Conservation (phyloP, 2,329 filamentous ascomycete species). For the Ustilaginoidea virens region DNA sequence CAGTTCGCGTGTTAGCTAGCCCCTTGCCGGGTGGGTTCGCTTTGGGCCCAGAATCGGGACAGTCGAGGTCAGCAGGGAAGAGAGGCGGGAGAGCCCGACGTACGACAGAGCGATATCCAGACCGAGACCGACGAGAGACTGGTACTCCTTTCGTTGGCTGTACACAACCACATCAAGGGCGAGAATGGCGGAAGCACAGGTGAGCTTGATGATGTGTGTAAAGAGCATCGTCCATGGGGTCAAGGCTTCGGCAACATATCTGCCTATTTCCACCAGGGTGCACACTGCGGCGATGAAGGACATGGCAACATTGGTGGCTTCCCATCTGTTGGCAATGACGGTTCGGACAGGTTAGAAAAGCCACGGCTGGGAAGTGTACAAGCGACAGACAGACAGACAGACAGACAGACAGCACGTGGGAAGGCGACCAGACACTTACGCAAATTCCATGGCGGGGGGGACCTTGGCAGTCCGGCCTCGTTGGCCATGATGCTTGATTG, state of each 20-base stretch:
- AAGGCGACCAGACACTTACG: slow-evolving; percentile 21
- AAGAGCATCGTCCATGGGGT: slow-evolving; percentile 40
- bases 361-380: too few species aligned
- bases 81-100: slow-evolving; percentile 9
- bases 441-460: slow-evolving; percentile 31
- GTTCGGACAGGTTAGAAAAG: too few species aligned
- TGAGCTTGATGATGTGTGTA: slow-evolving; percentile 33
- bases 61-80: too few species aligned
- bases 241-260: slow-evolving; percentile 30
- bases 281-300: slow-evolving; percentile 30
- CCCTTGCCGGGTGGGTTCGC: too few species aligned
- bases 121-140: slow-evolving; percentile 31
- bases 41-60: too few species aligned
- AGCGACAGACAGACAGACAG: too few species aligned
- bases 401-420: too few species aligned
- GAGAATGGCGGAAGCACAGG: slow-evolving; percentile 29
- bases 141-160: slow-evolving; percentile 26
- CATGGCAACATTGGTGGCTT: slow-evolving; percentile 34
- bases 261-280: slow-evolving; percentile 30
- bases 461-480: slow-evolving; percentile 21
- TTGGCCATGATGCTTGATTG: slow-evolving; percentile 26
- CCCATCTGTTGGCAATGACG: too few species aligned
- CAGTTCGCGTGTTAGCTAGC: too few species aligned
- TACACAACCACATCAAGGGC: slow-evolving; percentile 38
- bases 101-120: slow-evolving; percentile 35